A percentile compares a stretch with the other conserved stretches of the same genome.
These are phyloP conservation scores for Brassica incana DNA, from an alignment of 345 rosid genomes.

Conservation along the genomic window DNA sequence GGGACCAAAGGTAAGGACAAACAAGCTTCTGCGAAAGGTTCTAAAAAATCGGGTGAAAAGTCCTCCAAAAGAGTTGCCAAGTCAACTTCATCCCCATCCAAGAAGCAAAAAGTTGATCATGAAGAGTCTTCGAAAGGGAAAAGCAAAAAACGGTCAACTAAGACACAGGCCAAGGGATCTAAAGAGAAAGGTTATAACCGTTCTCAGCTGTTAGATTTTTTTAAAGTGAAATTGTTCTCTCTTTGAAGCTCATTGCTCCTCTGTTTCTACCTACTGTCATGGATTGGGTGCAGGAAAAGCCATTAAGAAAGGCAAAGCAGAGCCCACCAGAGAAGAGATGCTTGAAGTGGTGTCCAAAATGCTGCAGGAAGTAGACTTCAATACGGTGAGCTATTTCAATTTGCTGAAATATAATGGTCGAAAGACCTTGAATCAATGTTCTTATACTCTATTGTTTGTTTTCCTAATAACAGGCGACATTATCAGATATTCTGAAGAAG, in stretches of 20 bases:
- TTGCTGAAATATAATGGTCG: conserved; percentile 4
- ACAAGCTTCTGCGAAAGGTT: conserved; percentile 44
- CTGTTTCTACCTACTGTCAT: conserved; percentile 18
- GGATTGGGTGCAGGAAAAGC: conserved; percentile 60
- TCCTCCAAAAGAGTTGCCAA: conserved; percentile 43
- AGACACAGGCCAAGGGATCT: conserved; percentile 50
- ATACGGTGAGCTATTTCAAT: conserved; percentile 63
- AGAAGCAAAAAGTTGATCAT: conserved; percentile 39
- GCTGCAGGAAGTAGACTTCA: conserved; percentile 95
- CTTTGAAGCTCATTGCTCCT: not conserved
- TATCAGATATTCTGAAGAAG: conserved; percentile 81
- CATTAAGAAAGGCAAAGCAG: conserved; percentile 61
- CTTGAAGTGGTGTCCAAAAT: conserved; percentile 77
- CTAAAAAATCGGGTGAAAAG: conserved; percentile 45
- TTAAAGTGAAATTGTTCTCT: not conserved
- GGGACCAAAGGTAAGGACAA: conserved; percentile 48
- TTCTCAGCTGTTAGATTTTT: not conserved
- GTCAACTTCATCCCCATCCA: conserved; percentile 45
- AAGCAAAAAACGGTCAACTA: conserved; percentile 57
- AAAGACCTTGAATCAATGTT: not conserved
- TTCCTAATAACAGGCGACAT: conserved; percentile 67
- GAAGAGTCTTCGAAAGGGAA: conserved; percentile 51
- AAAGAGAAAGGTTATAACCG: conserved; percentile 63
- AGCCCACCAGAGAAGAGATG: conserved; percentile 86
- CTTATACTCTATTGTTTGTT: not conserved